Conservation (phyloP, 148 eudicot species). For the Vaccinium darrowii region DNA sequence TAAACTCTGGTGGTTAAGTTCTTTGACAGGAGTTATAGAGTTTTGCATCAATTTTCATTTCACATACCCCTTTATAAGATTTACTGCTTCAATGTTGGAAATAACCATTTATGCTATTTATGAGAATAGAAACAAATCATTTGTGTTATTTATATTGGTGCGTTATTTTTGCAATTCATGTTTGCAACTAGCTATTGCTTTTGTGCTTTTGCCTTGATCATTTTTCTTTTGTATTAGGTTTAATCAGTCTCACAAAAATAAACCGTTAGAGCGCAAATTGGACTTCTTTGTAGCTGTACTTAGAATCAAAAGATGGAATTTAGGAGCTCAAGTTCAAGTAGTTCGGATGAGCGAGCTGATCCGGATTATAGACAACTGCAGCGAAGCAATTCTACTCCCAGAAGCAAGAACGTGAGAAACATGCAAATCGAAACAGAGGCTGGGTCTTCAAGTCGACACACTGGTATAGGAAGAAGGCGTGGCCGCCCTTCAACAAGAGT, state of each 20-base stretch:
- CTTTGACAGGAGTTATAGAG: not conserved
- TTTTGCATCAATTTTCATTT: constrained; percentile 15
- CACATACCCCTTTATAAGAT: not conserved
- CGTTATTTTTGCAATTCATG: not conserved
- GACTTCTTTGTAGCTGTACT: not conserved
- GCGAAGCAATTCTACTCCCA: not conserved
- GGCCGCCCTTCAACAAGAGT: not conserved
- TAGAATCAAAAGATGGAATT: not conserved
- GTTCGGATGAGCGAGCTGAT: not conserved
- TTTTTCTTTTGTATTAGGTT: not conserved
- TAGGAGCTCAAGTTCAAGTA: not conserved
- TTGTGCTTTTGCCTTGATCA: not conserved
- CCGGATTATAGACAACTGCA: not conserved
- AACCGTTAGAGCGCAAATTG: not conserved
- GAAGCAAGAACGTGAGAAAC: not conserved
- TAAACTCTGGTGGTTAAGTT: not conserved
- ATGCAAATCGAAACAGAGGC: not conserved
- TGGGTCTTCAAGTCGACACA: not conserved
- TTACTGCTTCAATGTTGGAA: not conserved
- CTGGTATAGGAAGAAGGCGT: not conserved
- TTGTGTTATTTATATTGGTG: constrained; percentile 3
- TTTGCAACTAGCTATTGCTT: not conserved
- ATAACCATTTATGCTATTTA: not conserved
- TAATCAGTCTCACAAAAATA: not conserved
- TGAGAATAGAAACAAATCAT: constrained; percentile 21